phyloP scores from a whole-genome alignment of 1,284 basidiomycete genomes.

The Melampsora americana region DNA sequence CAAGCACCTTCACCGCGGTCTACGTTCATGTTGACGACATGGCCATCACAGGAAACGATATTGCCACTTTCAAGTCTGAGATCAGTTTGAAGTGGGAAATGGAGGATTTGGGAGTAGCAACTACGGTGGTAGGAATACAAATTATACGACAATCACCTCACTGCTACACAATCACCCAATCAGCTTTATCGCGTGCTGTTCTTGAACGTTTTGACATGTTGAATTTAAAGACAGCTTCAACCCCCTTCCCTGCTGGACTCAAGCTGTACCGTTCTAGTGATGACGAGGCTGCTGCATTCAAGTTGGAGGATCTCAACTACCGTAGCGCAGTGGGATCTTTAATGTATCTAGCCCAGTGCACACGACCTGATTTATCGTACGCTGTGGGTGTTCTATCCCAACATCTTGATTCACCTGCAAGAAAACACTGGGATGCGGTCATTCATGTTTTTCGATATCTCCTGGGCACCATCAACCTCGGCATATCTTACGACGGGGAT shows the following conservation, averaged over 20 bases:
- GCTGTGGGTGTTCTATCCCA: not conserved
- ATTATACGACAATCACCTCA: no score
- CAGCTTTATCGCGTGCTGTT: no score
- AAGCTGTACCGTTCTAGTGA: not conserved
- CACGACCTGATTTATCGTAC: no score
- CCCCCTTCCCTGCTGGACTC: not conserved
- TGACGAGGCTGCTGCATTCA: conserved; percentile 1
- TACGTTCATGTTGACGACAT: not conserved
- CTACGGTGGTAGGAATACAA: no score
- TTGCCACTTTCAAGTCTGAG: not conserved
- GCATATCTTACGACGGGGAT: not conserved
- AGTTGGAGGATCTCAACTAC: not conserved
- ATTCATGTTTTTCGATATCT: not conserved
- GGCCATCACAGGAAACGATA: not conserved
- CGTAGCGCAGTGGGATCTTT: not conserved
- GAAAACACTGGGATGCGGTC: conserved; percentile 14
- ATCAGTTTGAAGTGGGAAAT: no score
- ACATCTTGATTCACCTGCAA: conserved; percentile 2
- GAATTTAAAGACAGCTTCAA: no score
- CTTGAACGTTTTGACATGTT: no score
- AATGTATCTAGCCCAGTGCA: no score
- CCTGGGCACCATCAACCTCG: not conserved
- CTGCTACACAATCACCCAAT: no score
- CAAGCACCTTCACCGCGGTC: no score
- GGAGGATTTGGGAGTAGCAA: no score